Percentiles rank a stretch among this genome's conserved stretches.
Conservation (phyloP, 129 eudicot species). For the Flaveria bidentis region DNA sequence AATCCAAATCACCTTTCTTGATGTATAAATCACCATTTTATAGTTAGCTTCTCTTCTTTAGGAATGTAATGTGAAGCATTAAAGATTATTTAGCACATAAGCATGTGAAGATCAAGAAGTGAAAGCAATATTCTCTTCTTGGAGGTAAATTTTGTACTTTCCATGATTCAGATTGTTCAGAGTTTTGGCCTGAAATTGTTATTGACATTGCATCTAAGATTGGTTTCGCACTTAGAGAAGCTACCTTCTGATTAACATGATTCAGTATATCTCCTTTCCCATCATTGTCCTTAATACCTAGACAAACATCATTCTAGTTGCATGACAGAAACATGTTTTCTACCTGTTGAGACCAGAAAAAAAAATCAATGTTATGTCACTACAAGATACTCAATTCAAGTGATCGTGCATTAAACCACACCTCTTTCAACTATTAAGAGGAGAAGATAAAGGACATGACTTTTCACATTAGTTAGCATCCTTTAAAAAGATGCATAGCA, state of each 20-base stretch:
- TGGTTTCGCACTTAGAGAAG: conserved; percentile 24
- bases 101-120: conserved; percentile 75
- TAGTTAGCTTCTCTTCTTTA: no score
- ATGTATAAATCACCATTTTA: no score
- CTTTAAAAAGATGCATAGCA: conserved; percentile 40
- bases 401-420: conserved; percentile 25
- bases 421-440: conserved; percentile 74
- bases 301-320: conserved; percentile 31
- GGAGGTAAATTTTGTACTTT: conserved; percentile 38
- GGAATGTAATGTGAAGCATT: no score
- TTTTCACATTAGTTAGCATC: conserved; percentile 59
- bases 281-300: conserved; percentile 18
- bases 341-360: conserved; percentile 47
- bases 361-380: conserved; percentile 14
- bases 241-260: conserved; percentile 24
- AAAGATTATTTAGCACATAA: no score
- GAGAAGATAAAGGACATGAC: conserved; percentile 57
- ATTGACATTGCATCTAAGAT: conserved; percentile 28
- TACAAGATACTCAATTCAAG: conserved; percentile 5
- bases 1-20: no score
- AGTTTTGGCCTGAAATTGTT: conserved; percentile 31
- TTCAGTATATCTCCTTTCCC: conserved; percentile 22
- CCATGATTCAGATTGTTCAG: conserved; percentile 34
- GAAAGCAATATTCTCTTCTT: conserved; percentile 62
- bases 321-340: conserved; percentile 46